Evolutionary conservation across 192 early-diverging fungal genomes (phyloP), one percentile per base, ranked within the genome.

Genomic region (Linderina pennispora): DNA sequence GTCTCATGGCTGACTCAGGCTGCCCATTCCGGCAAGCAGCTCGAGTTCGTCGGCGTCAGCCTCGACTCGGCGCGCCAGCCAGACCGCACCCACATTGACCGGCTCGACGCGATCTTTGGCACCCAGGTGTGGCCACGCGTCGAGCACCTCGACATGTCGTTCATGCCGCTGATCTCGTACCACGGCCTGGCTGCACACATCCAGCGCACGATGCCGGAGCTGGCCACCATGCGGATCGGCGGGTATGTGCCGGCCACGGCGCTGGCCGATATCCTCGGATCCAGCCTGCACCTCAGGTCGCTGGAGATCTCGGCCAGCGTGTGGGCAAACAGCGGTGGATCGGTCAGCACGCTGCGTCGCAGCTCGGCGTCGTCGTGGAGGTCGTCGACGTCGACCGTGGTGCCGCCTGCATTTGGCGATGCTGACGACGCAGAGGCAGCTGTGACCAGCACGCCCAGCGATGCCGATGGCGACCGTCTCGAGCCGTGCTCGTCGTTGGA

Each of bases 101-200:
- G 8, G 8, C 34, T 21, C 20, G 42, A 15, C 3, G 18, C 32
- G 16, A 48, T 60, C 37, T 60, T 60, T 43, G 58, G 58, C 44
- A 45, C 39, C 37, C 40, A 43, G 39, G 40, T 38, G 18, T 60
- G 58, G 58, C 58, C 58, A 8, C 35, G 31, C 14, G 58, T 53
- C 36, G 58, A 52, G 40, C 58, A 60, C 44, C 40, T 60, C 25
- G 58, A 60, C 35, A 60, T 60, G 58, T 47, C 58, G 50, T 60
- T 60, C 21, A 60, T 60, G 58, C 58, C 58, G 58, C 50, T 60
- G 43, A 53, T 60, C 49, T 60, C 50, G 50, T 60, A 60, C 50
- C 58, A 60, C 40, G 58, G 58, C 40, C 40, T 60, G 31, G 49
- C 40, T 6, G 50, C 43, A 5, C 58, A 53, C 24, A 38, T 60